Evolutionary conservation across 108 stramenopile species (phyloP), one percentile per base, ranked within the genome.

Genomic region (Cyclotella cryptica): DNA sequence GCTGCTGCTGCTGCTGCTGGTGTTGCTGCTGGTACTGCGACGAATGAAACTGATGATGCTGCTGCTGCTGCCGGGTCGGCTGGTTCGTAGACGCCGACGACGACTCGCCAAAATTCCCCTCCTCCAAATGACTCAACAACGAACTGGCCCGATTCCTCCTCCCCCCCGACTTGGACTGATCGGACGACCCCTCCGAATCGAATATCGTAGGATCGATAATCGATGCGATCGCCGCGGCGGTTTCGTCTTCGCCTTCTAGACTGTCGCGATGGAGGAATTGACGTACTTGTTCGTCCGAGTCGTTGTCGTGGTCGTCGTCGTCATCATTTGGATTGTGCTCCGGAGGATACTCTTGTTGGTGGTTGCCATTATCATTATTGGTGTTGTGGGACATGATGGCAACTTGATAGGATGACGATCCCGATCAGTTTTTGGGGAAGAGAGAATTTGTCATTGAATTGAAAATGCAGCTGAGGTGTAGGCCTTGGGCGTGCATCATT

Each of bases 171-270:
- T 57, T n/a, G 11, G n/a, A 24, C 5, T 21, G 24, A 21, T 57
- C 21, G 1, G n/a, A 24, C 24, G 55, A 24, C 24, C 12, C 21
- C n/a, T 57, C 24, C 24, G 22, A 21, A 57, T 57, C 15, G 9
- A 49, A 49, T 49, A 49, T 17, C 47, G 47, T n/a, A 3, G 24
- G 24, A 24, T 57, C 55, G 22, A 57, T 26, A 3, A 57, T 57
- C 55, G 55, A 57, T 12, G 55, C 55, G n/a, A 57, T 57, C 12
- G 55, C 55, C 12, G 55, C 55, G 22, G n/a, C 55, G 24, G 55
- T 57, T 1, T 57, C 55, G 12, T 21, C 55, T 12, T 57, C 55
- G 55, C 24, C 55, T 12, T 22, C 55, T 26, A 21, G 5, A 24
- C 55, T 26, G 24, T 12, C 24, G 55, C 24, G 24, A 12, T 26